Evolutionary conservation across 164 flowering plant genomes (phyloP), one percentile per base, ranked within the genome.

Genomic region (Cinnamomum chago): DNA sequence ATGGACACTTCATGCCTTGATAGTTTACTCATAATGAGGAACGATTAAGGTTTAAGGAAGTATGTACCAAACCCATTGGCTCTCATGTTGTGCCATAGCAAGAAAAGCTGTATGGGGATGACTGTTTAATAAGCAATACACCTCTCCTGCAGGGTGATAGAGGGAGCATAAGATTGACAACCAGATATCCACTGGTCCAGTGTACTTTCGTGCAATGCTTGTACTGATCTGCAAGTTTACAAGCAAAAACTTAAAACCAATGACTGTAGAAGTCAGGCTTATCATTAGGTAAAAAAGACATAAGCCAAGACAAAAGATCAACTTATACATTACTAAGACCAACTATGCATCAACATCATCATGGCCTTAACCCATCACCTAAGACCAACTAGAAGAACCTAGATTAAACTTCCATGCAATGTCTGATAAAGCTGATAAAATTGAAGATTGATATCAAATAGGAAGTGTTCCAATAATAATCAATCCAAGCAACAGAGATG

Each of bases 1-100:
- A 27, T 27, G 14, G 35, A 30, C n/a, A 24, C 15, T n/a, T 17
- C 64, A 64, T 23, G 11, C 12, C 33, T 40, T 2, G 20, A 62
- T 4, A 62, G 27, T 47, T 4, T 47, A 50, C 10, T 40, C 47
- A 7, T 40, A 1, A 40, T 40, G 47, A 40, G 47, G 47, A 30
- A 5, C 33, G 33, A 30, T 4, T 6, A 35, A 35, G 47, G 10
- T 40, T 40, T 40, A 72, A 72, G 69, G 52, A 22, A 24, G 24
- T 1, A 77, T 85, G 62, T 80, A 93, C 98, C 98, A 93, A 73
- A 95, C 87, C 98, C 97, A 95, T 76, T 95, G 97, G 87, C 97
- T 93, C 68, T 20, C 72, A 80, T 95, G 97, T 70, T 88, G 90
- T 67, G 97, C 90, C 98, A 95, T 95, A 25, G 97, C 98, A 52